A percentile compares a stretch with the other conserved stretches of the same genome.
These are phyloP conservation scores for Debaryomyces sp. DNA, from an alignment of 1,139 yeast genomes.

Conservation along the genomic window DNA sequence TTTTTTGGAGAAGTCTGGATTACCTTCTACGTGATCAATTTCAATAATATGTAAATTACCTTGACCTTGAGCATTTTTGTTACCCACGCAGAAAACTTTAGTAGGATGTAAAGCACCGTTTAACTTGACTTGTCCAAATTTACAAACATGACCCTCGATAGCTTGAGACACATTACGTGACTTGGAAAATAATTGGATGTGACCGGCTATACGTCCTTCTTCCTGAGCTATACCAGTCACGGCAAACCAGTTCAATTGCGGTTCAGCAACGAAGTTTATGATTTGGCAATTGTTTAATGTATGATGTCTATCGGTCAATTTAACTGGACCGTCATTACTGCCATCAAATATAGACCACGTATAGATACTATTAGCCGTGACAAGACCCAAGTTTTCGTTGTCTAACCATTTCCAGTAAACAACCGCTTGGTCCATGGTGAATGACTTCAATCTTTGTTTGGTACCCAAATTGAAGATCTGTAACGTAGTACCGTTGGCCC, in stretches of 20 bases:
- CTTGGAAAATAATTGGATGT: slow-evolving; percentile 87
- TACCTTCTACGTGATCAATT: slow-evolving; percentile 88
- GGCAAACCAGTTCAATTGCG: slow-evolving; percentile 89
- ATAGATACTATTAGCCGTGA: slow-evolving; percentile 75
- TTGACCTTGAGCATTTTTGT: slow-evolving; percentile 82
- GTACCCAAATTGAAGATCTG: slow-evolving; percentile 90
- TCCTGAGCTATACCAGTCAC: slow-evolving; percentile 94
- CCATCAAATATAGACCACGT: slow-evolving; percentile 88
- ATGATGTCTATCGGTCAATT: slow-evolving; percentile 83
- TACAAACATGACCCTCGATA: slow-evolving; percentile 96
- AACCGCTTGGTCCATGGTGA: slow-evolving; percentile 85
- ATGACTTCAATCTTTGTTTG: slow-evolving; percentile 87
- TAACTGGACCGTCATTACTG: slow-evolving; percentile 72
- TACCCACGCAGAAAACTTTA: slow-evolving; percentile 87
- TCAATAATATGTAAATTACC: slow-evolving; percentile 92
- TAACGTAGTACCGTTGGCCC: slow-evolving; percentile 95
- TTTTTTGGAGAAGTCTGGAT: slow-evolving; percentile 87
- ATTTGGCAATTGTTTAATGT: slow-evolving; percentile 82
- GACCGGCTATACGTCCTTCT: slow-evolving; percentile 94
- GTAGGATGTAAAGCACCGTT: slow-evolving; percentile 78
- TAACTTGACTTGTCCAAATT: slow-evolving; percentile 75
- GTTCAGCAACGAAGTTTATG: slow-evolving; percentile 86
- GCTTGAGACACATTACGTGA: slow-evolving; percentile 93
- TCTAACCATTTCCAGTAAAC: slow-evolving; percentile 96
- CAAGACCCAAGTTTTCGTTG: slow-evolving; percentile 74